Conservation (phyloP, 2,329 filamentous ascomycete genomes). For the Botrytis pseudocinerea region DNA sequence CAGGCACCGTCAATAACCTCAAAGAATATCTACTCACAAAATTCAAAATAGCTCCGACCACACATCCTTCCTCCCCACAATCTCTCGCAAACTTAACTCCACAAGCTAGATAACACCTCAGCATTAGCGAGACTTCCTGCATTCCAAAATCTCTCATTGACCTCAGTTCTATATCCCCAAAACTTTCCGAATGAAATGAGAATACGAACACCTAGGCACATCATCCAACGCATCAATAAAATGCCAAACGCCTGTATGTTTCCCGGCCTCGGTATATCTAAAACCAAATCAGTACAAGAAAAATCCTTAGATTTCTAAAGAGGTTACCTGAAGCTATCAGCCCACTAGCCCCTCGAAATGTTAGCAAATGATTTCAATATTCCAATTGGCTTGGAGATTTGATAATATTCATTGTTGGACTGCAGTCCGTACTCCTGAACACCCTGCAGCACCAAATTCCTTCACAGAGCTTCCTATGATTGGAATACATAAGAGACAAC, state of each 20-base stretch:
- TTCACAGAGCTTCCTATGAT: not conserved
- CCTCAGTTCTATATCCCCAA: not conserved
- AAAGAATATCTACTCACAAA: constrained; percentile 33
- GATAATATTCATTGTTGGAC: too few relatives aligned
- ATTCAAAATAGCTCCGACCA: constrained; percentile 49
- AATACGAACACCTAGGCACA: constrained; percentile 48
- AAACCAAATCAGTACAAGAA: constrained; percentile 8
- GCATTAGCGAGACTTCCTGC: not conserved
- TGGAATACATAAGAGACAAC: too few relatives aligned
- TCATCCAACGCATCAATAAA: constrained; percentile 68
- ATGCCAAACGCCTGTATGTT: constrained; percentile 63
- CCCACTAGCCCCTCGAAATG: constrained; percentile 49
- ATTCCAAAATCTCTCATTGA: not conserved
- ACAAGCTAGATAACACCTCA: constrained; percentile 45
- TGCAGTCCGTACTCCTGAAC: too few relatives aligned
- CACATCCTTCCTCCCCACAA: constrained; percentile 62
- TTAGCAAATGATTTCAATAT: not conserved
- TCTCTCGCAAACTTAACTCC: constrained; percentile 60
- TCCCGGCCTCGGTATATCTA: constrained; percentile 63
- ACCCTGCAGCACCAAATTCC: not conserved
- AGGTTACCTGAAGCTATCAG: constrained; percentile 49
- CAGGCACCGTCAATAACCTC: not conserved
- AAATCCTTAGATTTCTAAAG: not conserved
- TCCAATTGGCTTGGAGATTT: too few relatives aligned
- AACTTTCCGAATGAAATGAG: not conserved